Evolutionary conservation across 768 basidiomycete species (phyloP), one percentile per base, ranked within the genome.

Genomic region (Kwoniella dendrophila): DNA sequence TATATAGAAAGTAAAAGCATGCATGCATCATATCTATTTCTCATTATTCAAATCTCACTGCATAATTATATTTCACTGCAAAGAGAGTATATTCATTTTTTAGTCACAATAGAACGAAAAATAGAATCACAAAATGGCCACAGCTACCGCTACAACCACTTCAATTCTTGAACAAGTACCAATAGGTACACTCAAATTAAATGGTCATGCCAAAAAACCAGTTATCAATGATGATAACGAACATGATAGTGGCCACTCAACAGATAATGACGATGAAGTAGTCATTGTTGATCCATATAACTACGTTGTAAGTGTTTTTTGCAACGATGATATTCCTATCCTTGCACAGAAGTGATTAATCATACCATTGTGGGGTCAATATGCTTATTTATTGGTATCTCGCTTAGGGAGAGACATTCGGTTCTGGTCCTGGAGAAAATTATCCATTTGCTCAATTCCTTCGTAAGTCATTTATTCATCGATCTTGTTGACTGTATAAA

Each of bases 221-320:
- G 57, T 33, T n/a, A 47, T 29, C 44, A 47, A 54, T 20, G 50
- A 62, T 24, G 63, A 48, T 12, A 32, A 51, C 22, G 59, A 24
- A 16, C 53, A 55, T 51, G 51, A 32, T 33, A 48, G 49, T 44
- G 56, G n/a, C 4, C 53, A 54, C 27, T 8, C 53, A 10, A 43
- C 53, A 3, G 34, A 34, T n/a, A 48, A 49, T 1, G 59, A 54
- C 3, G 60, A 62, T 41, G 53, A 62, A 12, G 53, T 62, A 7
- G 53, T 55, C 20, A 44, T 75, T 27, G 73, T 75, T 12, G 73
- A 75, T 56, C 73, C 73, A 7, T 75, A 66, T 69, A 75, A 75
- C 59, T 75, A 75, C 41, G 73, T 72, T 56, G 72, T 73, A 61
- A 66, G 72, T 73, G 2, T 12, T 41, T 11, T n/a, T n/a, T n/a